A percentile compares a stretch with the other conserved stretches of the same genome.
These are phyloP conservation scores for Arthromyces matolae DNA, from an alignment of 768 basidiomycete species.

Conservation along the genomic window DNA sequence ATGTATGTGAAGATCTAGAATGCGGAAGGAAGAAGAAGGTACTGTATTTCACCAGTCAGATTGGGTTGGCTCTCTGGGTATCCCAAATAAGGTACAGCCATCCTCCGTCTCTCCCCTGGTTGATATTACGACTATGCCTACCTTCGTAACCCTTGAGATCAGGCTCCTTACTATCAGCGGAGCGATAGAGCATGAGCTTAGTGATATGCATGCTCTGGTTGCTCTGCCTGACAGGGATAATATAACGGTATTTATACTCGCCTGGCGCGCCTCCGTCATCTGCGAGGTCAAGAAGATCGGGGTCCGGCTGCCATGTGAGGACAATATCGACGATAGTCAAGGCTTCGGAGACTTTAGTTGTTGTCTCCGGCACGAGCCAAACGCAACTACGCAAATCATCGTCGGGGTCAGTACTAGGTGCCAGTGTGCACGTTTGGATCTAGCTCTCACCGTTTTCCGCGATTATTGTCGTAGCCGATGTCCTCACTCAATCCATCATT, in stretches of 20 bases:
- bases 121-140: constrained; percentile 1
- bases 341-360: constrained; percentile 1
- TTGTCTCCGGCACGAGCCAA: constrained; percentile 8
- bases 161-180: background rate
- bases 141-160: background rate
- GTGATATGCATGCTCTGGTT: background rate
- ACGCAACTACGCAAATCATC: background rate
- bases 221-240: background rate
- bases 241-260: constrained; percentile 6
- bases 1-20: too few relatives aligned
- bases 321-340: constrained; percentile 4
- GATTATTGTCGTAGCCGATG: background rate
- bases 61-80: constrained; percentile 1
- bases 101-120: background rate
- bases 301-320: background rate
- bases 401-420: background rate
- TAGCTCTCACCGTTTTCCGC: constrained; percentile 1
- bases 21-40: too few relatives aligned
- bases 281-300: constrained; percentile 2
- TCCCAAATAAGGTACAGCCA: constrained; percentile 1
- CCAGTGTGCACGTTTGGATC: background rate
- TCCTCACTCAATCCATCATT: constrained; percentile 1
- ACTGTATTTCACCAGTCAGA: background rate
- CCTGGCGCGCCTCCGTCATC: constrained; percentile 1
- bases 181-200: background rate